phyloP scores from a whole-genome alignment of 805 yeast genomes.

The Clavispora asparagi region DNA sequence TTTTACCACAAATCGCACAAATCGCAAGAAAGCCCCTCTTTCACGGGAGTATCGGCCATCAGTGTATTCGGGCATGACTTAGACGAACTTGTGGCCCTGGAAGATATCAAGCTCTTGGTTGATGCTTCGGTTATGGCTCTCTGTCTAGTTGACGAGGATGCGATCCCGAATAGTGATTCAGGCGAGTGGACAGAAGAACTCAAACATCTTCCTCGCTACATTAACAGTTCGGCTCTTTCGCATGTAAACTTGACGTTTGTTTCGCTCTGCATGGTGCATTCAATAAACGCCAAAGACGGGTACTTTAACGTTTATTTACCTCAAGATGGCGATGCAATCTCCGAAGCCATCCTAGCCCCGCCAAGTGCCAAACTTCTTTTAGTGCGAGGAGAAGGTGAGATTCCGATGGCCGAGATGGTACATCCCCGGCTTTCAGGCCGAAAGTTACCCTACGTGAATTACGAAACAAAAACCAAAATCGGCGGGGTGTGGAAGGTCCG shows the following conservation, averaged over 20 bases:
- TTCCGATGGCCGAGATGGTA: constrained; percentile 55
- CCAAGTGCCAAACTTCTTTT: constrained; percentile 35
- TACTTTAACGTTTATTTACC: constrained; percentile 58
- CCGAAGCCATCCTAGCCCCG: constrained; percentile 3
- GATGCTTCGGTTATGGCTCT: constrained; percentile 42
- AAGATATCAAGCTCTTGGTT: constrained; percentile 25
- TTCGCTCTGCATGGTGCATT: constrained; percentile 64
- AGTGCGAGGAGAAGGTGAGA: constrained; percentile 59
- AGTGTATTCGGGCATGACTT: constrained; percentile 8
- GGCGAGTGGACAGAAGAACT: not conserved
- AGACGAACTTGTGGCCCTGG: not conserved
- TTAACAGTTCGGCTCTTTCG: not conserved
- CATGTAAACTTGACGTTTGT: constrained; percentile 22
- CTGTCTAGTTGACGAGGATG: constrained; percentile 22
- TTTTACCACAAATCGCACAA: not conserved
- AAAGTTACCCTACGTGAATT: constrained; percentile 16
- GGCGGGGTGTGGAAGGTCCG: constrained; percentile 58
- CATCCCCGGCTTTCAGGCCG: constrained; percentile 13
- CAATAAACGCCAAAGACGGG: constrained; percentile 40
- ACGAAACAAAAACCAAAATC: constrained; percentile 35
- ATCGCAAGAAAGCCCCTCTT: not conserved
- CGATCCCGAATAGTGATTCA: constrained; percentile 7
- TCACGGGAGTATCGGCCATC: constrained; percentile 6
- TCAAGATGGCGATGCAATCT: constrained; percentile 10
- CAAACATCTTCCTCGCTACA: not conserved